These are phyloP conservation scores for Lanmaoa rubissima DNA, from an alignment of 768 basidiomycete genomes.

Conservation along the genomic window DNA sequence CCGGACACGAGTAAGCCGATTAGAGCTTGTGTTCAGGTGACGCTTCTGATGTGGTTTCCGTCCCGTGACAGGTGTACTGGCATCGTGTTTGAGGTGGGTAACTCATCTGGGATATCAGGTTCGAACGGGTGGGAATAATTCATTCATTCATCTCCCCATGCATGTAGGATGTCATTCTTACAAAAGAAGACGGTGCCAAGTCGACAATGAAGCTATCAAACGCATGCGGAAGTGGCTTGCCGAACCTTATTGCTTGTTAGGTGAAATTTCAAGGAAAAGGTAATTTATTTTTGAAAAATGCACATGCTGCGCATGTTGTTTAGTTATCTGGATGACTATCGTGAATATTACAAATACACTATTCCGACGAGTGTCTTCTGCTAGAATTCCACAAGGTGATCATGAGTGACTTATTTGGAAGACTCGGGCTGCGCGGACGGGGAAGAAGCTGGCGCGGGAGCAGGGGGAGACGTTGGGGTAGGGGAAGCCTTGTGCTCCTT, in stretches of 20 bases:
- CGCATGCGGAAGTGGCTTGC: slow-evolving; percentile 2
- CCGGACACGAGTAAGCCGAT: not conserved
- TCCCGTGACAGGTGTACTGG: not conserved
- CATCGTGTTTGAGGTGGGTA: slow-evolving; percentile 11
- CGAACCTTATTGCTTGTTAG: not conserved
- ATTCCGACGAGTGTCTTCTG: not conserved
- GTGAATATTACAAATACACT: slow-evolving; percentile 11
- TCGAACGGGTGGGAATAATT: too few relatives aligned
- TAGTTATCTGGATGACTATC: not conserved
- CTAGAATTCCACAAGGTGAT: not conserved
- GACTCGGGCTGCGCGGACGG: slow-evolving; percentile 11
- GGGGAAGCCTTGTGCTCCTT: slow-evolving; percentile 51
- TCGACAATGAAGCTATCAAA: not conserved
- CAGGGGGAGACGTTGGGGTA: slow-evolving; percentile 13
- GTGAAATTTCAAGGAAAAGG: too few relatives aligned
- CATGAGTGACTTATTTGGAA: slow-evolving; percentile 3
- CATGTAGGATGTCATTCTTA: slow-evolving; percentile 7
- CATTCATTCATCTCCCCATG: not conserved
- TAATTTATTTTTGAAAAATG: not conserved
- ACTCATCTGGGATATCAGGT: not conserved
- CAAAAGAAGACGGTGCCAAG: not conserved
- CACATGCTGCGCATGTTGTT: not conserved
- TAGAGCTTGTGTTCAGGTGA: not conserved
- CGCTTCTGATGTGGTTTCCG: not conserved
- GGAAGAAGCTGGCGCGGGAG: slow-evolving; percentile 2